phyloP scores from a whole-genome alignment of 2,329 filamentous ascomycete species.

The Phialocephala subalpina region DNA sequence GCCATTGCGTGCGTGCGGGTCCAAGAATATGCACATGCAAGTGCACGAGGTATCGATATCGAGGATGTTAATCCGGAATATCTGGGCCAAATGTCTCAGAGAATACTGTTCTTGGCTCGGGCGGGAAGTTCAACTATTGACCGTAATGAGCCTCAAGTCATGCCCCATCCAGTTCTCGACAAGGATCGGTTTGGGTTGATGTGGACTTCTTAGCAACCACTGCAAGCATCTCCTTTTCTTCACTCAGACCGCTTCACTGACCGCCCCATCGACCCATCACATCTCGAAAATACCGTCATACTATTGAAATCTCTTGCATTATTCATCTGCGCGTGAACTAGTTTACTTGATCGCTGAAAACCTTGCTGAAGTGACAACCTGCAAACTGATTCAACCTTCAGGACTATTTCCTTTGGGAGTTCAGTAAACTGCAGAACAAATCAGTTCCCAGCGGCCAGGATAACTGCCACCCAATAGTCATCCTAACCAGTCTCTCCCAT shows the following conservation, averaged over 20 bases:
- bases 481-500: slow-evolving; percentile 27
- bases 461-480: slow-evolving; percentile 31
- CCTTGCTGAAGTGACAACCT: slow-evolving; percentile 33
- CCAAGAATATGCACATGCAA: background rate
- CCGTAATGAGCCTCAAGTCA: no score
- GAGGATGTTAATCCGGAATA: background rate
- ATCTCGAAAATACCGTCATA: background rate
- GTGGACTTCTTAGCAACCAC: background rate
- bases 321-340: slow-evolving; percentile 43
- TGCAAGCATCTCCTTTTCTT: background rate
- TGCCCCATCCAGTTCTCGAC: background rate
- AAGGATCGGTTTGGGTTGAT: background rate
- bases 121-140: no score
- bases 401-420: slow-evolving; percentile 17
- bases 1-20: background rate
- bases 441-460: slow-evolving; percentile 30
- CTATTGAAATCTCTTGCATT: slow-evolving; percentile 42
- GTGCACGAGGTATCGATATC: background rate
- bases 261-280: background rate
- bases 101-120: no score
- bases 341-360: slow-evolving; percentile 39
- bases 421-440: slow-evolving; percentile 31
- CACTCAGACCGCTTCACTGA: slow-evolving; percentile 4
- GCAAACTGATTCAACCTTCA: slow-evolving; percentile 27
- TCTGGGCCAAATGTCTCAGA: background rate